A percentile compares a stretch with the other conserved stretches of the same genome.
These are phyloP conservation scores for Penicillium argentinense DNA, from an alignment of 495 filamentous ascomycete species.

Conservation along the genomic window DNA sequence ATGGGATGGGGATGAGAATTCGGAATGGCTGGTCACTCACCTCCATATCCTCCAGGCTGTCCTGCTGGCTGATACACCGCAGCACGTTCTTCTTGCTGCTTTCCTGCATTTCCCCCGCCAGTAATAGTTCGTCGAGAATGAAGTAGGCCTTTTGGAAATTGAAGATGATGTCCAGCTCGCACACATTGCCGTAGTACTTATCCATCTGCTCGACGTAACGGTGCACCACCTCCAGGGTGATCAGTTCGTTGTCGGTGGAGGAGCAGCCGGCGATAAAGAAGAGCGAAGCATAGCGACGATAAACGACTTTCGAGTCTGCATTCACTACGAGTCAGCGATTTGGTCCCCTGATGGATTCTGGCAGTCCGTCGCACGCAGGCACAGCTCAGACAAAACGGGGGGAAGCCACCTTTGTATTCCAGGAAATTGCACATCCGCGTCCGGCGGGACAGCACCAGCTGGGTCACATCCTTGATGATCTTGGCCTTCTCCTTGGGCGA, in stretches of 20 bases:
- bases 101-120: slow-evolving; percentile 97
- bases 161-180: slow-evolving; percentile 99
- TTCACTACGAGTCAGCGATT: slow-evolving; percentile 11
- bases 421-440: slow-evolving; percentile 99
- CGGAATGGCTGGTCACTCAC: slow-evolving; percentile 55
- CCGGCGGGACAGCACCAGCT: slow-evolving; percentile 90
- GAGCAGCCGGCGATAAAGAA: slow-evolving; percentile 99
- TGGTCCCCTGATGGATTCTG: no score
- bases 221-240: slow-evolving; percentile 97
- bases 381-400: slow-evolving; percentile 1
- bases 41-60: slow-evolving; percentile 96
- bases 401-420: slow-evolving; percentile 85
- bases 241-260: slow-evolving; percentile 94
- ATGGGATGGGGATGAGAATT: not conserved
- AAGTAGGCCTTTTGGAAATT: slow-evolving; percentile 99
- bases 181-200: slow-evolving; percentile 99
- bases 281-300: slow-evolving; percentile 96
- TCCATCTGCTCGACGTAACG: slow-evolving; percentile 99
- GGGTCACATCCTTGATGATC: slow-evolving; percentile 99
- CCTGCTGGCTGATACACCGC: slow-evolving; percentile 90
- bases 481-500: slow-evolving; percentile 99
- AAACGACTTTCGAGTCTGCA: slow-evolving; percentile 93
- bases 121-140: slow-evolving; percentile 92
- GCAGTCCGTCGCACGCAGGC: no score
- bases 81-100: slow-evolving; percentile 99